Evolutionary conservation across 306 rosid genomes (phyloP).

Genomic region (Prunus mongolica): DNA sequence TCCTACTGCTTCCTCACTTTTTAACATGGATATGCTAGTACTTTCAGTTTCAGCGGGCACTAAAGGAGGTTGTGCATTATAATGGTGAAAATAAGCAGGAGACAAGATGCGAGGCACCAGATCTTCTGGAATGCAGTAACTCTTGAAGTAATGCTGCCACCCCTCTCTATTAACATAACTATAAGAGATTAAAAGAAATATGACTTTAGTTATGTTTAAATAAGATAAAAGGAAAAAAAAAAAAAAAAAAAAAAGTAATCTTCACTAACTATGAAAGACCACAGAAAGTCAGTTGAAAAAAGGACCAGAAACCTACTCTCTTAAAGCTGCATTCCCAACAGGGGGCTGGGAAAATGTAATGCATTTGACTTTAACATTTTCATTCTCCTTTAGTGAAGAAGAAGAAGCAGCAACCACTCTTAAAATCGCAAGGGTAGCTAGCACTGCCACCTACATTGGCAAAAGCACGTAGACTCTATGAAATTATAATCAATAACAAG

Average conservation of each 20-base stretch:
- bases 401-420: constrained; percentile 95
- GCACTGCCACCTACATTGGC: constrained; percentile 68
- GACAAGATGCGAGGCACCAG: constrained; percentile 90
- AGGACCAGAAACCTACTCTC: constrained; percentile 62
- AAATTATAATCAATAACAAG: constrained; percentile 12
- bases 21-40: constrained; percentile 32
- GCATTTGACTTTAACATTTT: constrained; percentile 67
- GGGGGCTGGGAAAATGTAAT: constrained; percentile 98
- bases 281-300: constrained; percentile 13
- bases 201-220: neutral
- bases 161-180: constrained; percentile 90
- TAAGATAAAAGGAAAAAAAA: neutral
- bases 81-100: constrained; percentile 96
- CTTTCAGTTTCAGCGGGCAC: constrained; percentile 41
- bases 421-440: constrained; percentile 98
- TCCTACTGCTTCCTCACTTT: constrained; percentile 45
- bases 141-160: constrained; percentile 93
- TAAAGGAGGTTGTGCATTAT: constrained; percentile 65
- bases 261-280: constrained; percentile 7
- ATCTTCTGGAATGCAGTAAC: constrained; percentile 97
- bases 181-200: constrained; percentile 2
- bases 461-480: constrained; percentile 17
- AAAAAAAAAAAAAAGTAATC: neutral
- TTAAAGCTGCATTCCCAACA: constrained; percentile 97
- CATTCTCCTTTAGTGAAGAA: constrained; percentile 76